These are phyloP conservation scores for Ceratobasidium sp. DNA, from an alignment of 1,284 basidiomycete species.

Conservation along the genomic window DNA sequence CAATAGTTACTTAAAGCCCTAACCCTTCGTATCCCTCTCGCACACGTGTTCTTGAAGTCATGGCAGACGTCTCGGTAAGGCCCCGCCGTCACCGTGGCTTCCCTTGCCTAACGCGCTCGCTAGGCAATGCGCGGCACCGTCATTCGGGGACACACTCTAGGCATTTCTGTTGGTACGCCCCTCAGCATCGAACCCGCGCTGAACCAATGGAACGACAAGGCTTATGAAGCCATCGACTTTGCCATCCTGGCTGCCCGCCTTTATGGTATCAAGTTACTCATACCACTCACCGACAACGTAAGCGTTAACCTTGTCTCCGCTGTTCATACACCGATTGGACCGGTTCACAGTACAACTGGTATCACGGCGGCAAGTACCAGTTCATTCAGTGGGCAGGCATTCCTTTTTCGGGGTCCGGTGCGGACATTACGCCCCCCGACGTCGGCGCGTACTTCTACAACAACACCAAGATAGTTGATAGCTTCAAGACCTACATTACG, in stretches of 20 bases:
- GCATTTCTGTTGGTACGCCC: slow-evolving; percentile 54
- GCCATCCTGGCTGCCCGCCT: slow-evolving; percentile 54
- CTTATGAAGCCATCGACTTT: slow-evolving; percentile 55
- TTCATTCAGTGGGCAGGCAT: slow-evolving; percentile 51
- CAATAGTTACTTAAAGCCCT: slow-evolving; percentile 51
- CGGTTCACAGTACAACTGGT: slow-evolving; percentile 49
- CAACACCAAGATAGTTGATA: slow-evolving; percentile 50
- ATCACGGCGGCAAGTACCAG: slow-evolving; percentile 52
- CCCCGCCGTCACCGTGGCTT: neutral
- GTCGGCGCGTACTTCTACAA: slow-evolving; percentile 53
- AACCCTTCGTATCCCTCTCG: slow-evolving; percentile 53
- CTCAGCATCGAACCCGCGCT: slow-evolving; percentile 54
- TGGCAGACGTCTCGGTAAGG: slow-evolving; percentile 47
- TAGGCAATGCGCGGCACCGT: slow-evolving; percentile 55
- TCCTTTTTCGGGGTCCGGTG: slow-evolving; percentile 49
- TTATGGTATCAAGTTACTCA: slow-evolving; percentile 55
- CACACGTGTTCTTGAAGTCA: slow-evolving; percentile 51
- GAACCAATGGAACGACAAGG: slow-evolving; percentile 53
- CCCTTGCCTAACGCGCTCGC: slow-evolving; percentile 52
- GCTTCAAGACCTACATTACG: slow-evolving; percentile 52
- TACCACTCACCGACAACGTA: slow-evolving; percentile 56
- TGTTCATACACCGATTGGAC: neutral
- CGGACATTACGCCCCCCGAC: slow-evolving; percentile 50
- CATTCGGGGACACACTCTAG: slow-evolving; percentile 55
- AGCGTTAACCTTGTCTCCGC: slow-evolving; percentile 3